Evolutionary conservation across 768 basidiomycete genomes (phyloP).

Genomic region (Chlorophyllum brunneum): DNA sequence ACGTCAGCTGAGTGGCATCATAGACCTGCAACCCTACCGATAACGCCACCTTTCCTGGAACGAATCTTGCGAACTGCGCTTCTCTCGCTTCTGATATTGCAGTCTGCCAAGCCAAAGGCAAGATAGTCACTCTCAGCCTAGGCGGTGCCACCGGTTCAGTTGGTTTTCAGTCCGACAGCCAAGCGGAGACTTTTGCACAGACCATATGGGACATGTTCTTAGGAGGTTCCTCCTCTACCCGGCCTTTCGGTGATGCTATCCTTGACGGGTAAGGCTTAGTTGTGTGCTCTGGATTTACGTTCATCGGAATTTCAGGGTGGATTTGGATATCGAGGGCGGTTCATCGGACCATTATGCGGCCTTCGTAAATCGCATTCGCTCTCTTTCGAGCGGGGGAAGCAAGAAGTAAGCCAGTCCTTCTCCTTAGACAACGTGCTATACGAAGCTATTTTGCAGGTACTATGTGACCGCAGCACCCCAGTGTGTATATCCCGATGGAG

Average conservation of each 20-base stretch:
- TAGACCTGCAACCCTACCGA: slow-evolving; percentile 62
- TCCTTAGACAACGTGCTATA: neutral
- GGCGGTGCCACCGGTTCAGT: slow-evolving; percentile 63
- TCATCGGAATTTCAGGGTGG: slow-evolving; percentile 36
- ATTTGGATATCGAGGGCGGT: slow-evolving; percentile 77
- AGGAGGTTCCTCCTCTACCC: slow-evolving; percentile 49
- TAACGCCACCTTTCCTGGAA: slow-evolving; percentile 58
- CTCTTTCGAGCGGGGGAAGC: slow-evolving; percentile 43
- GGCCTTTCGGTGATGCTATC: slow-evolving; percentile 70
- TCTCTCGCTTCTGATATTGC: slow-evolving; percentile 58
- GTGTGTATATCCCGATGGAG: slow-evolving; percentile 68
- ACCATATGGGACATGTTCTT: slow-evolving; percentile 74
- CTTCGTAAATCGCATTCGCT: slow-evolving; percentile 54
- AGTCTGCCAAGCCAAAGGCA: slow-evolving; percentile 62
- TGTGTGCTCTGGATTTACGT: neutral
- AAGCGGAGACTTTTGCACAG: slow-evolving; percentile 57
- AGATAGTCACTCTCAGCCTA: slow-evolving; percentile 54
- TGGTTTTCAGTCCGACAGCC: slow-evolving; percentile 53
- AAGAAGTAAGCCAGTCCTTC: slow-evolving; percentile 41
- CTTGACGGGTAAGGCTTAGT: slow-evolving; percentile 56
- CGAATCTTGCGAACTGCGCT: slow-evolving; percentile 56
- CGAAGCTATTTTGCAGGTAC: slow-evolving; percentile 35
- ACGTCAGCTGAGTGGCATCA: neutral
- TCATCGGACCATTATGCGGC: slow-evolving; percentile 42
- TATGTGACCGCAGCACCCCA: slow-evolving; percentile 63